Base-by-base conservation (phyloP, 1,139 yeast species). In the Wickerhamomyces sp. region DNA sequence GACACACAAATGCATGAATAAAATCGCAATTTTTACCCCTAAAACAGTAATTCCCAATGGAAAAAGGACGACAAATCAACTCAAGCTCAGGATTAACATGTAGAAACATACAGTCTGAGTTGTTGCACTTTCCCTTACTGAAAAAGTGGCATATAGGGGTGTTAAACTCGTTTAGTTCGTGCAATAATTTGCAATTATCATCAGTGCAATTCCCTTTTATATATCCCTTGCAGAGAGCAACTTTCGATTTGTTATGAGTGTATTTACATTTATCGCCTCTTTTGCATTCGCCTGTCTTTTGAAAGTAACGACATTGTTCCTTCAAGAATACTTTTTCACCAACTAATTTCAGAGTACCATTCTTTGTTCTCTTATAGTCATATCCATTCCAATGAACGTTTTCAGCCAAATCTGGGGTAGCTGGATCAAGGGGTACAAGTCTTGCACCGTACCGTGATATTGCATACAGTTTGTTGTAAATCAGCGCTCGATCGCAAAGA, bases 41-140 rank as follows among this genome's bases (percentile, higher is more conserved):
- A 22, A 65, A 73, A 59, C 95, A 85, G 62, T 75, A 82, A 1
- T 92, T 90, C 8, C 75, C 74, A 27, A 79, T 54, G 2, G 90
- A 72, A 64, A 86, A 86, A 25, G 75, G 79, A 24, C 86, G 67
- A 52, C 95, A 85, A 0, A 77, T 65, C 6, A 77, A 66, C 26
- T 67, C 70, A 12, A 64, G 58, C 19, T 62, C 60, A 2, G 69
- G 61, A 39, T 71, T 57, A 54, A 64, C 67, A 55, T 81, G 95
- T 21, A 74, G 65, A 54, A 67, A 86, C 26, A 61, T 61, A 55
- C 95, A 86, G 24, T 67, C 59, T 3, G 60, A 52, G 45, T 81
- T 81, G 13, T 67, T 62, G 57, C 95, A 86, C 28, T 62, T 57
- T 3, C 72, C 76, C 9, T 61, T 61, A 30, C 72, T 60, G 50